phyloP scores from a whole-genome alignment of 2,329 filamentous ascomycete genomes.

The Diaporthe citrichinensis region DNA sequence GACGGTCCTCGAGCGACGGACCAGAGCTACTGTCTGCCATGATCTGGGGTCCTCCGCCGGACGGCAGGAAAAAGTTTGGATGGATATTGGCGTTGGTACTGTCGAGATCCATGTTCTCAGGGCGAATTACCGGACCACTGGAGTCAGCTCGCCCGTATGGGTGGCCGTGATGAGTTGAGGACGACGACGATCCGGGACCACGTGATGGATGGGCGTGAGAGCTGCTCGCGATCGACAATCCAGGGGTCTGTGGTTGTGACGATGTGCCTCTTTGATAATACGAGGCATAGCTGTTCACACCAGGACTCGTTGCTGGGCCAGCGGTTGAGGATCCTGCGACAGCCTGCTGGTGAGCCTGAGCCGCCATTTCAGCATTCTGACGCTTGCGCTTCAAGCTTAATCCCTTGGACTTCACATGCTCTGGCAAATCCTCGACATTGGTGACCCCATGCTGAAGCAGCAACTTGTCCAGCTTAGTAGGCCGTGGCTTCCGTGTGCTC shows the following conservation, averaged over 20 bases:
- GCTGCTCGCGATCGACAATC: constrained; percentile 49
- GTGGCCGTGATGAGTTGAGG: constrained; percentile 51
- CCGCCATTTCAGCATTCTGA: constrained; percentile 68
- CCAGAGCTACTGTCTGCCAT: constrained; percentile 56
- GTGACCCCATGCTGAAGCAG: constrained; percentile 90
- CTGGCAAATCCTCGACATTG: constrained; percentile 90
- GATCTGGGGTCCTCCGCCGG: constrained; percentile 58
- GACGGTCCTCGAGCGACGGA: constrained; percentile 64
- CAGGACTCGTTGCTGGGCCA: constrained; percentile 53
- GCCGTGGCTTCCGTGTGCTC: constrained; percentile 94
- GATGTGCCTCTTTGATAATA: constrained; percentile 53
- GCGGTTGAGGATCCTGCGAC: constrained; percentile 33
- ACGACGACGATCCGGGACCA: constrained; percentile 52
- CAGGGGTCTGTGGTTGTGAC: constrained; percentile 55
- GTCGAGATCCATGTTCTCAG: constrained; percentile 58
- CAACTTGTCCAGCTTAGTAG: constrained; percentile 96
- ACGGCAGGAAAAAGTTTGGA: constrained; percentile 58
- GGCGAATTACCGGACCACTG: constrained; percentile 46
- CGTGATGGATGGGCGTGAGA: constrained; percentile 53
- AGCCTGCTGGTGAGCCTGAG: constrained; percentile 46
- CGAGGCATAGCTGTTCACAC: constrained; percentile 50
- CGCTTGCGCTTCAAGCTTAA: constrained; percentile 81
- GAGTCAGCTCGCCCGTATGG: constrained; percentile 46
- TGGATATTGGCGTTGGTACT: constrained; percentile 53
- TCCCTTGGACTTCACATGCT: constrained; percentile 84